These are phyloP conservation scores for Suillus cothurnatus DNA, from an alignment of 768 basidiomycete genomes.

Conservation along the genomic window DNA sequence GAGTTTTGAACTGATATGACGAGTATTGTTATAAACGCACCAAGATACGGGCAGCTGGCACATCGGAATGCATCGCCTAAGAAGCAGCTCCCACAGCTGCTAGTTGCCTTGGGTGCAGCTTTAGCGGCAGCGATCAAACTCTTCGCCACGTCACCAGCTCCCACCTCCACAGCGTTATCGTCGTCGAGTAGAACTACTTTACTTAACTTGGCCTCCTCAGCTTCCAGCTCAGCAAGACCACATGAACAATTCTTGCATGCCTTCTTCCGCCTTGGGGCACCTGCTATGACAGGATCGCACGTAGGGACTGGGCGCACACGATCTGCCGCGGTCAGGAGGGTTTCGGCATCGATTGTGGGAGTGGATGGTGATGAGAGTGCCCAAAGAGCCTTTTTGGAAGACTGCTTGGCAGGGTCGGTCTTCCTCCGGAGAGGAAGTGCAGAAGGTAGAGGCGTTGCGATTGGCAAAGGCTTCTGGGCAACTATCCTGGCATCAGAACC, in stretches of 20 bases:
- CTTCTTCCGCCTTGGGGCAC: slow-evolving; percentile 71
- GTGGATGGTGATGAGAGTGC: slow-evolving; percentile 70
- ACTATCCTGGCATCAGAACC: slow-evolving; percentile 48
- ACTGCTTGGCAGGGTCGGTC: slow-evolving; percentile 55
- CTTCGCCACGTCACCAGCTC: slow-evolving; percentile 60
- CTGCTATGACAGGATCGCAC: slow-evolving; percentile 62
- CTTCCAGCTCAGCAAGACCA: slow-evolving; percentile 93
- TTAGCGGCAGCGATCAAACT: slow-evolving; percentile 65
- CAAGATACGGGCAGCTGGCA: slow-evolving; percentile 92
- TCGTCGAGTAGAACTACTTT: slow-evolving; percentile 70
- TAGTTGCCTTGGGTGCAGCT: slow-evolving; percentile 84
- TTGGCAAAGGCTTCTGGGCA: slow-evolving; percentile 69
- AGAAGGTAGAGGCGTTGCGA: slow-evolving; percentile 20
- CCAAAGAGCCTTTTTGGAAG: slow-evolving; percentile 90
- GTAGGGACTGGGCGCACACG: slow-evolving; percentile 74
- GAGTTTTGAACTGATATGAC: slow-evolving; percentile 13
- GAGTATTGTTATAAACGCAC: slow-evolving; percentile 49
- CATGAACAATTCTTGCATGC: slow-evolving; percentile 98
- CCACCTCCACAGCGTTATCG: slow-evolving; percentile 59
- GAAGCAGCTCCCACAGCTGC: slow-evolving; percentile 97
- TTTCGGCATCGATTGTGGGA: slow-evolving; percentile 78
- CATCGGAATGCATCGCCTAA: slow-evolving; percentile 98
- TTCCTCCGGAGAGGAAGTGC: slow-evolving; percentile 55
- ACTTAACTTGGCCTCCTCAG: slow-evolving; percentile 65
- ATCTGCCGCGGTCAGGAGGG: slow-evolving; percentile 83